Percentiles rank a stretch among this genome's conserved stretches.
These are phyloP conservation scores for Thalassiosira mediterranea DNA, from an alignment of 352 stramenopile genomes.

Conservation along the genomic window DNA sequence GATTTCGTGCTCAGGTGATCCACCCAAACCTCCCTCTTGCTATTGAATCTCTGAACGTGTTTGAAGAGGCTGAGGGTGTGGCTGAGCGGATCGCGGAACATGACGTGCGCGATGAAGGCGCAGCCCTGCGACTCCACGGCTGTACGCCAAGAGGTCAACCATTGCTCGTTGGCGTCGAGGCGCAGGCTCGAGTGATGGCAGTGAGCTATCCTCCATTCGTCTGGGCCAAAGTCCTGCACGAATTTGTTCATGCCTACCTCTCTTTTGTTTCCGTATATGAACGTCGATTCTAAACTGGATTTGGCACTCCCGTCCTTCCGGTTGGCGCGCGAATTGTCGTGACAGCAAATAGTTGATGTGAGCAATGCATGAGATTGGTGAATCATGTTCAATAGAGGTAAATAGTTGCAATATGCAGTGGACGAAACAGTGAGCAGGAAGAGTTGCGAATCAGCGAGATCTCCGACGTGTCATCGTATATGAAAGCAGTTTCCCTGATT, in stretches of 20 bases:
- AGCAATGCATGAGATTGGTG: no score
- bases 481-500: no score
- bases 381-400: no score
- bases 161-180: conserved; percentile 18
- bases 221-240: conserved; percentile 6
- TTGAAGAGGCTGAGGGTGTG: conserved; percentile 19
- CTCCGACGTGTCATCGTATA: no score
- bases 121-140: conserved; percentile 27
- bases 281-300: background rate
- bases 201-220: conserved; percentile 32
- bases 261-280: background rate
- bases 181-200: conserved; percentile 15
- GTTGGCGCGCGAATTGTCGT: no score
- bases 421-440: no score
- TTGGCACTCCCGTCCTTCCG: background rate
- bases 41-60: conserved; percentile 16
- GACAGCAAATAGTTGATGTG: no score
- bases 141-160: conserved; percentile 8
- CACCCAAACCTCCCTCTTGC: conserved; percentile 1
- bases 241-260: conserved; percentile 21
- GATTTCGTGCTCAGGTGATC: conserved; percentile 11
- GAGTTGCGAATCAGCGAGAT: no score
- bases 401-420: no score
- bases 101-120: conserved; percentile 16
- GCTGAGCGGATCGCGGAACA: conserved; percentile 35